Evolutionary conservation across 129 eudicot genomes (phyloP).

Genomic region (Pittosporum tobira): DNA sequence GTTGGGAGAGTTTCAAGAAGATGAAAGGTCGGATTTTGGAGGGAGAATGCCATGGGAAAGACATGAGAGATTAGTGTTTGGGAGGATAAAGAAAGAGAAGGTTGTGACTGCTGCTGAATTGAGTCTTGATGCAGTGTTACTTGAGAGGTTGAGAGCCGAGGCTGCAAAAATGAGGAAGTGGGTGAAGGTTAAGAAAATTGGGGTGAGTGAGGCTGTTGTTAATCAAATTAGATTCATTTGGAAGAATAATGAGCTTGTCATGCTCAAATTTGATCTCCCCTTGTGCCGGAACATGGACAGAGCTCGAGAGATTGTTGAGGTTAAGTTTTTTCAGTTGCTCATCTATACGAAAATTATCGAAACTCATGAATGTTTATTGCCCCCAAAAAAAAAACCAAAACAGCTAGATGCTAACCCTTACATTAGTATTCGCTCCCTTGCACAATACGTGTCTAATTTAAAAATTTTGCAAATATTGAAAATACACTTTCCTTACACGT

Average conservation of each 20-base stretch:
- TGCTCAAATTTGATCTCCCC: constrained; percentile 78
- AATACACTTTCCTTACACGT: too few relatives aligned
- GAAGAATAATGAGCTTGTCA: constrained; percentile 75
- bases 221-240: constrained; percentile 59
- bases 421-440: too few relatives aligned
- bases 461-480: too few relatives aligned
- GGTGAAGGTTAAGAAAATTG: constrained; percentile 89
- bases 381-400: too few relatives aligned
- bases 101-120: constrained; percentile 54
- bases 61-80: constrained; percentile 38
- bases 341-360: neutral
- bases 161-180: constrained; percentile 67
- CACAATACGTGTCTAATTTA: too few relatives aligned
- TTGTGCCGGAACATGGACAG: constrained; percentile 88
- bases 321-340: constrained; percentile 19
- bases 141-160: constrained; percentile 67
- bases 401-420: too few relatives aligned
- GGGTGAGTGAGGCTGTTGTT: constrained; percentile 69
- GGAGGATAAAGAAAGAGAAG: constrained; percentile 56
- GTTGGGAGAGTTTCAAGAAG: constrained; percentile 22
- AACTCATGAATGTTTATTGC: neutral
- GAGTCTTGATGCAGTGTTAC: constrained; percentile 53
- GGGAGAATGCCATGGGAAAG: constrained; percentile 81
- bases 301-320: constrained; percentile 93
- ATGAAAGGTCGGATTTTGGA: constrained; percentile 19